Evolutionary conservation across 2,329 filamentous ascomycete genomes (phyloP), one percentile per base, ranked within the genome.

Genomic region (Aspergillus sp.): DNA sequence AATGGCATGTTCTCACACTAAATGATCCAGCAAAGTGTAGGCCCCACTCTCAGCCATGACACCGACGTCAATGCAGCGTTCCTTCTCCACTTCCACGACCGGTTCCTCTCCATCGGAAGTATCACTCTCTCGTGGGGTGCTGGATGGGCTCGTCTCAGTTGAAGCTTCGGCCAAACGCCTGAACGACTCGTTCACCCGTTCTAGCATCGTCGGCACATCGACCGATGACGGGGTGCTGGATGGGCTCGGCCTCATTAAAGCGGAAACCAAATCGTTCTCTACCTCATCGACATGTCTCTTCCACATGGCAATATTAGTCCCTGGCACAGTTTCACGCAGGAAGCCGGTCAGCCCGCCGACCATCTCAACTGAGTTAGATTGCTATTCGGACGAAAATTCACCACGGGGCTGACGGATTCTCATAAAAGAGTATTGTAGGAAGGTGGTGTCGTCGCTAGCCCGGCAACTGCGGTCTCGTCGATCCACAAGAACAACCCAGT

Each of bases 371-470:
- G 20, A 35, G 19, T 40, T 45, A n/a, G 38, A 11, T 42, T 55
- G 45, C 51, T 55, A 48, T 33, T 50, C 43, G 38, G 30, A 42
- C 49, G 49, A 38, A 42, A 42, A 50, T 32, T 53, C 48, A 35
- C 17, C 30, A 50, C 44, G 49, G 33, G 50, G 4, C 14, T 13
- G 19, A 45, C 42, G 46, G 32, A 51, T 50, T 40, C 49, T 53
- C 13, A 55, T 26, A 36, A 58, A 58, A 41, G 50, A 52, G 50
- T 58, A 58, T 51, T 51, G 55, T 48, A 58, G 22, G 30, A 58
- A 51, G 50, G 13, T 16, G 32, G 13, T 11, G 35, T 52, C 46
- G 20, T 50, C 43, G 45, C 44, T 35, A 30, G 26, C 48, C 45
- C 35, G 35, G 11, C 16, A 43, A 30, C 4, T 47, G 43, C 44